These are phyloP conservation scores for Barnettozyma californica DNA, from an alignment of 805 yeast genomes.

Conservation along the genomic window DNA sequence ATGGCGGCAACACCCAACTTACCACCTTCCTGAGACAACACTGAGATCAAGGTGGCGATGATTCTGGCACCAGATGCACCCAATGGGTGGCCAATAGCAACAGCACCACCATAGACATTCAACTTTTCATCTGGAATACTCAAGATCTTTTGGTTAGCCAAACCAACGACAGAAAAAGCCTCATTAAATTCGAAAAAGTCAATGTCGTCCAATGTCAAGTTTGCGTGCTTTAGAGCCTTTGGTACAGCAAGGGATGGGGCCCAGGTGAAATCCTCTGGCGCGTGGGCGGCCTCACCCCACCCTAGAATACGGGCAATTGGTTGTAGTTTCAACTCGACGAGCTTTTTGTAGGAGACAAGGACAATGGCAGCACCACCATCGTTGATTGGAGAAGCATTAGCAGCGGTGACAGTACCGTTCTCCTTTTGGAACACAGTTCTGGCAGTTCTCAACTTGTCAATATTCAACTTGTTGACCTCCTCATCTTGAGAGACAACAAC, in stretches of 20 bases:
- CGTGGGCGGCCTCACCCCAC: slow-evolving; percentile 98
- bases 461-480: slow-evolving; percentile 75
- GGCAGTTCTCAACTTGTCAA: slow-evolving; percentile 69
- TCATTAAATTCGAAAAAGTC: slow-evolving; percentile 96
- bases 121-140: slow-evolving; percentile 60
- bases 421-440: slow-evolving; percentile 94
- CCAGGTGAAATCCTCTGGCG: slow-evolving; percentile 92
- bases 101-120: slow-evolving; percentile 93
- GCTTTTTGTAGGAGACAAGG: slow-evolving; percentile 77
- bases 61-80: slow-evolving; percentile 97
- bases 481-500: slow-evolving; percentile 70
- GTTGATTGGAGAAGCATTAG: slow-evolving; percentile 92
- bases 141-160: slow-evolving; percentile 77
- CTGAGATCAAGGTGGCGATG: slow-evolving; percentile 77
- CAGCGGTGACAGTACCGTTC: slow-evolving; percentile 94
- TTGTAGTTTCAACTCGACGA: slow-evolving; percentile 77
- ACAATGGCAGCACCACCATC: slow-evolving; percentile 98
- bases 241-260: slow-evolving; percentile 95
- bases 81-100: slow-evolving; percentile 90
- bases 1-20: slow-evolving; percentile 92
- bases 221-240: slow-evolving; percentile 89
- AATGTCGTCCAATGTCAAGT: slow-evolving; percentile 55
- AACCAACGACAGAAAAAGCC: slow-evolving; percentile 95
- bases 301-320: slow-evolving; percentile 88
- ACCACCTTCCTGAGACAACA: slow-evolving; percentile 78